These are phyloP conservation scores for Rheum nobile DNA, from an alignment of 148 eudicot genomes.

Conservation along the genomic window DNA sequence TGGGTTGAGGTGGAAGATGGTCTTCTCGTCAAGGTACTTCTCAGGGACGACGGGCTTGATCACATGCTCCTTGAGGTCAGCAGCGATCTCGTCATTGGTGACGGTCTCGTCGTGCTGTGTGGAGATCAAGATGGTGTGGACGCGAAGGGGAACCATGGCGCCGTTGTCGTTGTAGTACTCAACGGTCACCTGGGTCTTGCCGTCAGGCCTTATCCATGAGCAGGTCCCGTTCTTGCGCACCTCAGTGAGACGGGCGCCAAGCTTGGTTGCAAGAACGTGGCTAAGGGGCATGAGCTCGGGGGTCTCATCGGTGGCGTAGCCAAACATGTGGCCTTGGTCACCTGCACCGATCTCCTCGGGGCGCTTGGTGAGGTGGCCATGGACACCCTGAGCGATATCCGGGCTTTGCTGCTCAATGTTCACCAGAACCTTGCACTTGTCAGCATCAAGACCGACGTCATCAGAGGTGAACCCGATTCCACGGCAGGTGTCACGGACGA, in stretches of 20 bases:
- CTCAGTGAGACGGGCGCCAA: constrained; percentile 31
- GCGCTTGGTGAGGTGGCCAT: constrained; percentile 31
- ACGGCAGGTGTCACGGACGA: constrained; percentile 21
- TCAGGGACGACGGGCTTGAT: constrained; percentile 40
- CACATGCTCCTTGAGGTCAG: constrained; percentile 34
- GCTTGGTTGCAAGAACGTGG: constrained; percentile 36
- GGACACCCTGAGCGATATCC: constrained; percentile 46
- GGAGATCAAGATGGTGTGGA: constrained; percentile 36
- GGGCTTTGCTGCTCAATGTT: constrained; percentile 44
- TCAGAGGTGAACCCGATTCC: constrained; percentile 17
- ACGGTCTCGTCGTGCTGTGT: constrained; percentile 42
- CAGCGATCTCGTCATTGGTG: constrained; percentile 28
- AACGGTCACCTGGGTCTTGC: constrained; percentile 37
- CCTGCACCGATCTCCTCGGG: constrained; percentile 34
- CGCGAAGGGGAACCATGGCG: constrained; percentile 32
- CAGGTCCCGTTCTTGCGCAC: constrained; percentile 35
- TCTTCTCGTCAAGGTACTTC: constrained; percentile 52
- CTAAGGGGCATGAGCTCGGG: constrained; percentile 42
- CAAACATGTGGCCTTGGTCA: constrained; percentile 47
- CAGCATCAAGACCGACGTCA: constrained; percentile 35
- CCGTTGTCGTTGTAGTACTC: constrained; percentile 31
- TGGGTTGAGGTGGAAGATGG: constrained; percentile 52
- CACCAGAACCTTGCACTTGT: constrained; percentile 31
- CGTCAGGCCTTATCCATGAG: constrained; percentile 37
- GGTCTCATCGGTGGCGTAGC: constrained; percentile 43